Evolutionary conservation across 345 rosid genomes (phyloP).

Genomic region (Leavenworthia alabamica): DNA sequence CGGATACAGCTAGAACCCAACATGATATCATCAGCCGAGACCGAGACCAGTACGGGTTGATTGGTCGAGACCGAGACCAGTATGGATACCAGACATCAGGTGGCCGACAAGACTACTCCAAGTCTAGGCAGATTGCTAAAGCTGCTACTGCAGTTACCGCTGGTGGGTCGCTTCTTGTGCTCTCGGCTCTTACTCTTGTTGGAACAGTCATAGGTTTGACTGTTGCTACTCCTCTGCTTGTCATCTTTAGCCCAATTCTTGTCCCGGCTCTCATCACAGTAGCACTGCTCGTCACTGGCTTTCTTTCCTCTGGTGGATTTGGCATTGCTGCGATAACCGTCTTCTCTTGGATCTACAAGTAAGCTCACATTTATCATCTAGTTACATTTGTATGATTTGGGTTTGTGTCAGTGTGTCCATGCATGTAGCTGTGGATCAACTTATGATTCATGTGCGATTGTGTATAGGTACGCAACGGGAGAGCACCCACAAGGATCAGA

Average conservation of each 20-base stretch:
- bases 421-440: not conserved
- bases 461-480: slow-evolving; percentile 63
- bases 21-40: slow-evolving; percentile 25
- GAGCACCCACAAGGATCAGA: slow-evolving; percentile 61
- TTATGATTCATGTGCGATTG: not conserved
- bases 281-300: slow-evolving; percentile 49
- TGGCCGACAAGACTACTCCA: slow-evolving; percentile 29
- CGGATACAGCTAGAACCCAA: slow-evolving; percentile 32
- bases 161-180: slow-evolving; percentile 69
- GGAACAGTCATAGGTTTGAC: slow-evolving; percentile 73
- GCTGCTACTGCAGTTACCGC: slow-evolving; percentile 72
- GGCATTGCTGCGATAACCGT: slow-evolving; percentile 67
- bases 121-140: slow-evolving; percentile 60
- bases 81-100: slow-evolving; percentile 14
- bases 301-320: slow-evolving; percentile 75
- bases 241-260: slow-evolving; percentile 79
- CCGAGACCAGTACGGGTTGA: slow-evolving; percentile 20
- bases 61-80: slow-evolving; percentile 31
- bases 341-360: slow-evolving; percentile 82
- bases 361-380: not conserved
- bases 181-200: slow-evolving; percentile 52
- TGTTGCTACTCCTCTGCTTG: slow-evolving; percentile 75
- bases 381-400: not conserved
- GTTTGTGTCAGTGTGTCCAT: not conserved
- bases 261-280: slow-evolving; percentile 63